Conservation (phyloP, 495 filamentous ascomycete genomes). For the Extremus antarcticus region DNA sequence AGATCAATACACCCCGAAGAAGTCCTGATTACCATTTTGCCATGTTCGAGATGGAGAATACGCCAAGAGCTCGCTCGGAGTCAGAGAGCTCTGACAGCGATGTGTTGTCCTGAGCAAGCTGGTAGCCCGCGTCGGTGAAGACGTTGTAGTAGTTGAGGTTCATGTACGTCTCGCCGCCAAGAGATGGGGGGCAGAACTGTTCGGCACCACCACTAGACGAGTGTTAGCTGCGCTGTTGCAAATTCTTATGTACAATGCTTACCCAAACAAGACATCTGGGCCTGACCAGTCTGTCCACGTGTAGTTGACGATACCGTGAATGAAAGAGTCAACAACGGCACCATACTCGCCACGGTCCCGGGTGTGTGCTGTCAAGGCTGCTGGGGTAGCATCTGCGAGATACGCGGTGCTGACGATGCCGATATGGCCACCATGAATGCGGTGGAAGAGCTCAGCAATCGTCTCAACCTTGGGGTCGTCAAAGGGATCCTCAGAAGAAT, state of each 20-base stretch:
- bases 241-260: constrained; percentile 15
- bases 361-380: constrained; percentile 55
- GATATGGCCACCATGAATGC: constrained; percentile 45
- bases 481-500: constrained; percentile 51
- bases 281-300: constrained; percentile 57
- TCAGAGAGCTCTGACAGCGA: constrained; percentile 42
- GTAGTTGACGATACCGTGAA: constrained; percentile 40
- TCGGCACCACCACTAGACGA: constrained; percentile 47
- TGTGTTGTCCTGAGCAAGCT: constrained; percentile 55
- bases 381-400: constrained; percentile 64
- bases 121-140: constrained; percentile 55
- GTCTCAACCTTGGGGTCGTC: constrained; percentile 72
- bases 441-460: constrained; percentile 59
- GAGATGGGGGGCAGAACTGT: constrained; percentile 43
- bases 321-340: constrained; percentile 44
- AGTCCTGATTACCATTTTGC: constrained; percentile 51
- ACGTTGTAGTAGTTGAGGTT: constrained; percentile 56
- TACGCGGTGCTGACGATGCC: constrained; percentile 57
- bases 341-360: constrained; percentile 50
- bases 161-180: constrained; percentile 41
- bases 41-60: constrained; percentile 56
- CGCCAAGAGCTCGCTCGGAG: constrained; percentile 47
- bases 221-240: not conserved
- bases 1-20: constrained; percentile 48
- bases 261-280: constrained; percentile 57